Evolutionary conservation across 768 basidiomycete species (phyloP), one percentile per base, ranked within the genome.

Genomic region (Termitomyces sp.): DNA sequence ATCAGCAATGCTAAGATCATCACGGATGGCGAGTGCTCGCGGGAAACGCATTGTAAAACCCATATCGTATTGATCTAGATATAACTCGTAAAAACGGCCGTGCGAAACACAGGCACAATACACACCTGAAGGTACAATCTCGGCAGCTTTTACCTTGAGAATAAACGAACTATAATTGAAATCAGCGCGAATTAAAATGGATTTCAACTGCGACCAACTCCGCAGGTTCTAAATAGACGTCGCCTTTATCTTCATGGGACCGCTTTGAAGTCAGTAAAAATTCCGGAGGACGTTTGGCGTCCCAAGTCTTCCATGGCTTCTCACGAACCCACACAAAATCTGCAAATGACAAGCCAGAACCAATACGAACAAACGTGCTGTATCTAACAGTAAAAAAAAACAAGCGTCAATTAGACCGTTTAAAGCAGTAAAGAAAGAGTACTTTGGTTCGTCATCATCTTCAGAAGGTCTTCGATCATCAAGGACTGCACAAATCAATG

Each of bases 1-100:
- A 64, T 93, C 91, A 1, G 80, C 81, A 43, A 84, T 74, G 35
- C 69, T 79, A 20, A 92, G 76, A 64, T 97, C 94, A 51, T 91
- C 90, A 24, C 92, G 83, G 59, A 95, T 92, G 3, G 72, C 67
- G 47, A 92, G 65, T 16, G 91, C 93, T 56, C 95, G 83, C 46
- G 97, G 96, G 67, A 99, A 99, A 22, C 97, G 87, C 85, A 99
- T 88, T 0, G 96, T 98, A 60, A 87, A 84, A 4, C 87, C 89
- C 61, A 94, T 69, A 53, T 89, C 88, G 64, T 92, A 98, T 63
- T 86, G 86, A 62, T 93, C 94, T 86, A 43, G 14, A n/a, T 40
- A 35, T 16, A 59, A 13, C 1, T n/a, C 26, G 60, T 63, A 50
- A 52, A 48, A 62, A 62, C 45, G 44, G 40, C 33, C 44, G 9